Conservation (phyloP, 2,329 filamentous ascomycete species). For the Aspergillus sp. region DNA sequence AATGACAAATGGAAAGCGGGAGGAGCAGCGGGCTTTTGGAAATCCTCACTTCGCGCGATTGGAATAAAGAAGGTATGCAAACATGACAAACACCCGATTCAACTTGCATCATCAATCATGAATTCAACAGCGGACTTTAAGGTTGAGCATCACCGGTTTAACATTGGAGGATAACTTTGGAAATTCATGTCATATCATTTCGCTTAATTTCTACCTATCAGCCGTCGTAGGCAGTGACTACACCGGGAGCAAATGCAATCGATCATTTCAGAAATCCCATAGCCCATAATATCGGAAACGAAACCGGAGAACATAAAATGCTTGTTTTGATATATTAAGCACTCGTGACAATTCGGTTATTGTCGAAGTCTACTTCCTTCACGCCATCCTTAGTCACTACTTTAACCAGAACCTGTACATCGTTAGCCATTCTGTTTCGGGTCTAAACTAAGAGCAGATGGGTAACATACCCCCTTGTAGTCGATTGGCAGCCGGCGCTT, state of each 20-base stretch:
- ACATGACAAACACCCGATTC: conserved; percentile 26
- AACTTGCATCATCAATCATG: background rate
- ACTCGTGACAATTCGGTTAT: conserved; percentile 61
- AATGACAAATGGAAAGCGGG: conserved; percentile 5
- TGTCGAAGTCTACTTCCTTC: conserved; percentile 78
- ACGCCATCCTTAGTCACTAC: conserved; percentile 94
- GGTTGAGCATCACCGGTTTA: background rate
- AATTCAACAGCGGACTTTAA: background rate
- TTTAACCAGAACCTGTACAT: conserved; percentile 66
- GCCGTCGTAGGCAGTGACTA: conserved; percentile 13
- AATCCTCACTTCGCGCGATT: conserved; percentile 20
- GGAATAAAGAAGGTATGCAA: conserved; percentile 25
- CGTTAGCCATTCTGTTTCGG: conserved; percentile 9
- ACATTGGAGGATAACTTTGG: background rate
- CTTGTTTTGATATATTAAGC: conserved; percentile 44
- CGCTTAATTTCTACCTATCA: conserved; percentile 17
- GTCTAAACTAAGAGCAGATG: background rate
- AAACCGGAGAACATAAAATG: conserved; percentile 26
- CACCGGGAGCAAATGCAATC: conserved; percentile 20
- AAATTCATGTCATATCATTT: conserved; percentile 14
- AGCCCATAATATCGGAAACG: conserved; percentile 25
- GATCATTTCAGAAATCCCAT: conserved; percentile 21
- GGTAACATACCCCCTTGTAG: conserved; percentile 81
- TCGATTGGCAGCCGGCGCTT: conserved; percentile 96
- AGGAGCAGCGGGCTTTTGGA: conserved; percentile 13